phyloP scores from a whole-genome alignment of 2,329 filamentous ascomycete genomes.

The Keithomyces neogunnii region DNA sequence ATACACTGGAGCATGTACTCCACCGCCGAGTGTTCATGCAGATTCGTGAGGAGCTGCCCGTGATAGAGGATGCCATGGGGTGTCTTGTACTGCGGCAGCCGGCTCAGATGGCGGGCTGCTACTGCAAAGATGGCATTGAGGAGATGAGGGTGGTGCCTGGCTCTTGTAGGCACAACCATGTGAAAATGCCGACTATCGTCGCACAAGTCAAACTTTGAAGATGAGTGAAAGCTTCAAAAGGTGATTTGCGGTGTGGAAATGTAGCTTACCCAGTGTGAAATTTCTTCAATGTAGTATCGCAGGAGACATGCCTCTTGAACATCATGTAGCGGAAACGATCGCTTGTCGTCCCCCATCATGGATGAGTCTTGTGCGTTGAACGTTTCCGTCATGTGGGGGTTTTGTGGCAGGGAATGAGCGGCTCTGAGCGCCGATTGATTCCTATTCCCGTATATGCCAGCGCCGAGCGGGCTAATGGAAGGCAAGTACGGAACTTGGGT shows the following conservation, averaged over 20 bases:
- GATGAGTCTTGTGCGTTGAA: background rate
- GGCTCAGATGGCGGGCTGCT: conserved; percentile 28
- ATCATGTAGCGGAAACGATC: conserved; percentile 22
- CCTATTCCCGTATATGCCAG: background rate
- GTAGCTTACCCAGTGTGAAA: conserved; percentile 28
- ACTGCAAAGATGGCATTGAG: conserved; percentile 33
- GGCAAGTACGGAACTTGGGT: background rate
- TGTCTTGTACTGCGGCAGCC: conserved; percentile 29
- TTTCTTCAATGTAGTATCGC: conserved; percentile 30
- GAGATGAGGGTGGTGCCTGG: conserved; percentile 26
- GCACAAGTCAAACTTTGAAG: conserved; percentile 27
- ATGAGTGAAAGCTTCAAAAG: conserved; percentile 7
- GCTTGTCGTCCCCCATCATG: background rate
- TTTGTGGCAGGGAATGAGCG: background rate
- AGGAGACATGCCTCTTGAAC: conserved; percentile 29
- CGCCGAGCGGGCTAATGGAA: background rate
- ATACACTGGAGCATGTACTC: conserved; percentile 33
- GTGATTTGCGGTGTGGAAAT: background rate
- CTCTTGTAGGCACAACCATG: conserved; percentile 25
- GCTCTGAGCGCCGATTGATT: background rate
- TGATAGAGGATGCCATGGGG: conserved; percentile 26
- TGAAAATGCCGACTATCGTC: conserved; percentile 32
- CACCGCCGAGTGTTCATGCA: conserved; percentile 28
- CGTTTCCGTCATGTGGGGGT: background rate
- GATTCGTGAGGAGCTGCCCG: conserved; percentile 25